Conservation (phyloP, 2,329 filamentous ascomycete species). For the Conoideocrella luteorostrata region DNA sequence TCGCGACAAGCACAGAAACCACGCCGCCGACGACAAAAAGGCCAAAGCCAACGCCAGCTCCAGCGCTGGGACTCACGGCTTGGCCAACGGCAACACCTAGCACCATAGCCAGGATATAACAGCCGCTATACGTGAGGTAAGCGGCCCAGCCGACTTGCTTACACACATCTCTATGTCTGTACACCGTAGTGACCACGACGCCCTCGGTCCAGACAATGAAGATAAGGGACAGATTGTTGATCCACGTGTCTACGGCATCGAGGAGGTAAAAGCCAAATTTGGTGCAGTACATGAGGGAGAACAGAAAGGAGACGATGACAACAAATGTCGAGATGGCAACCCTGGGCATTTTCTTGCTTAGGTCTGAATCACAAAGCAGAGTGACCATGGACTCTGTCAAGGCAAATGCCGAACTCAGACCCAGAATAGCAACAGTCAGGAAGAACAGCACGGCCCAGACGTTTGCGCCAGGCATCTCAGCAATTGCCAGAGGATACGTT, state of each 20-base stretch:
- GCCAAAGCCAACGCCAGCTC: constrained; percentile 42
- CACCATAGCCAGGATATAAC: constrained; percentile 42
- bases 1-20: constrained; percentile 29
- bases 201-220: constrained; percentile 45
- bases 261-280: constrained; percentile 36
- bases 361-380: constrained; percentile 37
- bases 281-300: constrained; percentile 47
- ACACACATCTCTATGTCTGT: constrained; percentile 39
- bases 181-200: constrained; percentile 42
- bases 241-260: constrained; percentile 44
- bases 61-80: constrained; percentile 30
- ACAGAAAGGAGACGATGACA: constrained; percentile 38
- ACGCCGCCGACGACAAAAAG: constrained; percentile 35
- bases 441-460: constrained; percentile 49
- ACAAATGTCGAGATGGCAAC: constrained; percentile 37
- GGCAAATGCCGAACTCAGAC: constrained; percentile 46
- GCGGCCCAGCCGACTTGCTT: constrained; percentile 32
- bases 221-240: constrained; percentile 45
- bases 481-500: constrained; percentile 44
- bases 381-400: constrained; percentile 37
- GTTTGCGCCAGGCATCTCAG: constrained; percentile 48
- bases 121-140: constrained; percentile 36
- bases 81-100: constrained; percentile 42
- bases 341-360: constrained; percentile 29
- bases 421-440: constrained; percentile 46